phyloP scores from a whole-genome alignment of 352 stramenopile species.

The Blastocystis sp. region DNA sequence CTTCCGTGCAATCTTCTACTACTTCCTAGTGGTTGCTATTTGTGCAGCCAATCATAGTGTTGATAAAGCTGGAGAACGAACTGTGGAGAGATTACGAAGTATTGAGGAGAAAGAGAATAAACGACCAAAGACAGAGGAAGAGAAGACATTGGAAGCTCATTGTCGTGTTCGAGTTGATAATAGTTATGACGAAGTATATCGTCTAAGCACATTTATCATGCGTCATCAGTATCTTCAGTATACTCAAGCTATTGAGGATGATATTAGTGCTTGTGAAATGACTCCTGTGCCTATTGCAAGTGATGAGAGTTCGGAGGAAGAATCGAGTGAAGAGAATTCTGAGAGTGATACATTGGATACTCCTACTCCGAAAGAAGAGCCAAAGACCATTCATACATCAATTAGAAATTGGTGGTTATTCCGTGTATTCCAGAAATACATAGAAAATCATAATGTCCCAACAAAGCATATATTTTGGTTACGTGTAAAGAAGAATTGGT shows the following conservation, averaged over 20 bases:
- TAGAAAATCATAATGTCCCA: slow-evolving; percentile 11
- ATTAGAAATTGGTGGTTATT: slow-evolving; percentile 8
- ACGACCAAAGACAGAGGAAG: not conserved
- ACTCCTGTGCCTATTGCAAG: not conserved
- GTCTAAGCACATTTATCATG: slow-evolving; percentile 33
- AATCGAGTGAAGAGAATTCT: not conserved
- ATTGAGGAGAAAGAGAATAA: not conserved
- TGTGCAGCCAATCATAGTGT: not conserved
- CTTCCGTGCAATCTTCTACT: slow-evolving; percentile 44
- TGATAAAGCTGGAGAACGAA: not conserved
- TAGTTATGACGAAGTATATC: slow-evolving; percentile 43
- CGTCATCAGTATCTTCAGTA: not conserved
- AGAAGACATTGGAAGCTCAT: not conserved
- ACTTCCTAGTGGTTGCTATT: slow-evolving; percentile 32
- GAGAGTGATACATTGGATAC: not conserved
- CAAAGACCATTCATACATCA: not conserved
- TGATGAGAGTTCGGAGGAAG: not conserved
- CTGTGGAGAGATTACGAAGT: not conserved
- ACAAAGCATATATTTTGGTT: slow-evolving; percentile 41
- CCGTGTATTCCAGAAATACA: slow-evolving; percentile 38
- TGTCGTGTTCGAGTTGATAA: slow-evolving; percentile 19
- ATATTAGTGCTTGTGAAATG: not conserved
- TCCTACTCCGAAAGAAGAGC: not conserved
- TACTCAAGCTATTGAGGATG: not conserved
- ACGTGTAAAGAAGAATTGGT: slow-evolving; percentile 30